phyloP scores from a whole-genome alignment of 176 grass and related monocot genomes.

The Dendrocalamus sinicus region DNA sequence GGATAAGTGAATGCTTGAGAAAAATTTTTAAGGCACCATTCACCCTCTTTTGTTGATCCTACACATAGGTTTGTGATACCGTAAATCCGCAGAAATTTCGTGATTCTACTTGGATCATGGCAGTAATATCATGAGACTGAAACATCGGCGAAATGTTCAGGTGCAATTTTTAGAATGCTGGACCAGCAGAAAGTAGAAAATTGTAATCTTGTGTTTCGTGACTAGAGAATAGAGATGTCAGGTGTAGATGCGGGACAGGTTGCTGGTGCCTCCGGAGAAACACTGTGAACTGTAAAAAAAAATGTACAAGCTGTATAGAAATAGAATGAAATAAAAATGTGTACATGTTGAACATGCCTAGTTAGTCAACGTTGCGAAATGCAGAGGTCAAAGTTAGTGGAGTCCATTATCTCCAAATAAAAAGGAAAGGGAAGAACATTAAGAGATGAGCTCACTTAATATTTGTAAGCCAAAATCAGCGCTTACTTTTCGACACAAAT shows the following conservation, averaged over 20 bases:
- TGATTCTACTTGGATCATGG: neutral
- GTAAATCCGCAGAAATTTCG: neutral
- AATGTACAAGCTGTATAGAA: neutral
- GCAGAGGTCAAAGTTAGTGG: conserved; percentile 44
- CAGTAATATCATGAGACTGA: neutral
- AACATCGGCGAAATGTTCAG: neutral
- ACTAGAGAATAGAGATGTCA: neutral
- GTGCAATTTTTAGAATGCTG: neutral
- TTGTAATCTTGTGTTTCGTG: neutral
- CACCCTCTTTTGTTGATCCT: too few species aligned
- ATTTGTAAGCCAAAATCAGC: neutral
- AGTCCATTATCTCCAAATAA: neutral
- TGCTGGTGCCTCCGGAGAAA: neutral
- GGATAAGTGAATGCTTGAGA: too few species aligned
- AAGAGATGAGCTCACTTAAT: neutral
- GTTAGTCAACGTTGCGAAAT: neutral
- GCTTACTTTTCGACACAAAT: neutral
- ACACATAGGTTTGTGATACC: neutral
- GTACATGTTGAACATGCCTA: neutral
- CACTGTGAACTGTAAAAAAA: neutral
- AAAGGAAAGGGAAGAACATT: neutral
- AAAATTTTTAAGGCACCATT: too few species aligned
- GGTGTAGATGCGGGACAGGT: neutral
- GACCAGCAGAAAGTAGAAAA: neutral
- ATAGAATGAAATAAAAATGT: neutral